These are phyloP conservation scores for Oryza coarctata DNA, from an alignment of 176 grass and related monocot species.

Conservation along the genomic window DNA sequence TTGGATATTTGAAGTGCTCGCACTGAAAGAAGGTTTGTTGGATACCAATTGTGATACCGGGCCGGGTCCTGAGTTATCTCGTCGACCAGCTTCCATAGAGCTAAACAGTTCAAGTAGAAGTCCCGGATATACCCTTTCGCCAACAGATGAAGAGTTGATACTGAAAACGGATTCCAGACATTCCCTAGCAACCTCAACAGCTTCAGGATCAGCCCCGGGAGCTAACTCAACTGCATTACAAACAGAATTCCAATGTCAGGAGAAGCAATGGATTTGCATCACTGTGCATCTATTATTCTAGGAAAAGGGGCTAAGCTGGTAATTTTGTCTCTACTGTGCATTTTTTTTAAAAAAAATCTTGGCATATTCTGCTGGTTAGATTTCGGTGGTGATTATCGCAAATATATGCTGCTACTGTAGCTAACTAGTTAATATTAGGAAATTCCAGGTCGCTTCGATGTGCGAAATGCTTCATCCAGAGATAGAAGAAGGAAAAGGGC, in stretches of 20 bases:
- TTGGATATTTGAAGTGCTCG: slow-evolving; percentile 22
- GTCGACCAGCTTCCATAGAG: slow-evolving; percentile 38
- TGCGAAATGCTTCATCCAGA: not conserved
- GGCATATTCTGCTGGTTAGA: not conserved
- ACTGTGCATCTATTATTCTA: not conserved
- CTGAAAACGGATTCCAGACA: slow-evolving; percentile 57
- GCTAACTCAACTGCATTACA: slow-evolving; percentile 58
- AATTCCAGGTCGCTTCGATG: not conserved
- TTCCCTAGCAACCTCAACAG: slow-evolving; percentile 63
- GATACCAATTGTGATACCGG: slow-evolving; percentile 14
- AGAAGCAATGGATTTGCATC: not conserved
- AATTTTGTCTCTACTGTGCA: not conserved
- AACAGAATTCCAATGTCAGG: slow-evolving; percentile 22
- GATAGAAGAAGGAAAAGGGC: not conserved
- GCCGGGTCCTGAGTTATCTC: slow-evolving; percentile 12
- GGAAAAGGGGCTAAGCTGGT: not conserved
- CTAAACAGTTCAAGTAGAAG: slow-evolving; percentile 57
- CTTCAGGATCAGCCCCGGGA: slow-evolving; percentile 57
- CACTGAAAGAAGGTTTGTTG: slow-evolving; percentile 23
- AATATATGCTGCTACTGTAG: not conserved
- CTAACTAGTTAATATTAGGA: not conserved
- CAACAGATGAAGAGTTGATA: slow-evolving; percentile 39
- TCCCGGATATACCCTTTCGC: slow-evolving; percentile 48
- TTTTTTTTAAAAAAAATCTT: not conserved
- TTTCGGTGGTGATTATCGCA: not conserved